Evolutionary conservation across 2,329 filamentous ascomycete genomes (phyloP), one percentile per base, ranked within the genome.

Genomic region (Fusarium nelsonii): DNA sequence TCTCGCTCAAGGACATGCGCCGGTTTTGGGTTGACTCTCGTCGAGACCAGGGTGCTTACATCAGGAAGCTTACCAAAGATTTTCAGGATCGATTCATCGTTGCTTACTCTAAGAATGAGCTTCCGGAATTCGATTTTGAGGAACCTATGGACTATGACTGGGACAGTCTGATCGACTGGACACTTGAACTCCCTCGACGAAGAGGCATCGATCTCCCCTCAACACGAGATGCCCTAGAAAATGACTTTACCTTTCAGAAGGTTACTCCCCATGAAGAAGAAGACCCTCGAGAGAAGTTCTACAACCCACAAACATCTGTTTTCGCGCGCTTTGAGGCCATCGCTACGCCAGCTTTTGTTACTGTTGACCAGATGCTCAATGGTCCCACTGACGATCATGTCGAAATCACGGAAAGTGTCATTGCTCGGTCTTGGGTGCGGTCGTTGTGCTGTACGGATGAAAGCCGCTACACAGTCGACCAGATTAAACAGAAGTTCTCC

Each of bases 141-240:
- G 80, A 91, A 45, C 83, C 89, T 1, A 77, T 85, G 39, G 83
- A 84, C 3, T 93, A 92, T 62, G 90, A 94, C 73, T 94, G 92
- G 91, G 79, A 82, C 11, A 78, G 76, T 6, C 78, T 94, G 8
- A 85, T 94, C 46, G 82, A 85, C 36, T 95, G 92, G 92, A 85
- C 89, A 2, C 80, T 88, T 67, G 81, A 84, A 23, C 85, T 87
- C 6, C 78, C 83, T 26, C 79, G 79, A 1, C 78, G 82, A 32
- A 80, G 84, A 55, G 81, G 81, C 1, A 73, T 84, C 34, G 76
- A 82, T 23, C 81, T 90, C 3, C 88, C 88, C 3, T 74, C 75
- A 4, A 82, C 82, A 2, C 81, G 83, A 44, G 71, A 77, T 14
- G 75, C 77, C n/a, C 75, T 91, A 3, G 77, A 84, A 4, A 69